Conservation (phyloP, 75 land plant genomes). For the Selaginella tamariscina region DNA sequence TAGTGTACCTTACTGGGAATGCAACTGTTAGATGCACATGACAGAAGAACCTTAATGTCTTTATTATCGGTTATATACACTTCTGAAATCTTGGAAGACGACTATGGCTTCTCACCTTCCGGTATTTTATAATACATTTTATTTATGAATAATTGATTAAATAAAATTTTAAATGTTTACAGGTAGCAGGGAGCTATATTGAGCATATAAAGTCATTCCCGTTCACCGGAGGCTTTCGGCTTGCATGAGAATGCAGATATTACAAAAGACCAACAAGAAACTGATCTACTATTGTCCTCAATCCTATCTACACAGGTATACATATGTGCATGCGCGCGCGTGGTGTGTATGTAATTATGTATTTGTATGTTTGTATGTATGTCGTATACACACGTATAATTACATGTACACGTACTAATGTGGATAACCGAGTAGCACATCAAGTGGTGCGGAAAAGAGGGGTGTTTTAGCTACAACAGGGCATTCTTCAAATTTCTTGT, state of each 20-base stretch:
- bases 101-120: conserved; percentile 20
- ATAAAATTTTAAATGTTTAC: too few species aligned
- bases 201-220: conserved; percentile 29
- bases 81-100: conserved; percentile 19
- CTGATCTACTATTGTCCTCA: conserved; percentile 18
- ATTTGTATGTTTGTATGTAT: too few species aligned
- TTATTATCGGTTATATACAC: conserved; percentile 20
- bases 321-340: too few species aligned
- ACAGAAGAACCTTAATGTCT: conserved; percentile 26
- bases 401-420: too few species aligned
- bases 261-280: too few species aligned
- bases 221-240: conserved; percentile 25
- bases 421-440: conserved; percentile 22
- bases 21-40: conserved; percentile 31
- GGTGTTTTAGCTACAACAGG: too few species aligned
- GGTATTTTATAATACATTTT: too few species aligned
- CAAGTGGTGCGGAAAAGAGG: conserved; percentile 17
- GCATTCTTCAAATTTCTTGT: conserved; percentile 34
- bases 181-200: conserved; percentile 18
- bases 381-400: too few species aligned
- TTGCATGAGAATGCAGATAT: conserved; percentile 31
- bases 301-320: conserved; percentile 29
- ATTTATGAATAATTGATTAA: too few species aligned
- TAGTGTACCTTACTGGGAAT: conserved; percentile 32
- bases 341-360: too few species aligned